These are phyloP conservation scores for Colletotrichum limetticola DNA, from an alignment of 2,329 filamentous ascomycete species.

Conservation along the genomic window DNA sequence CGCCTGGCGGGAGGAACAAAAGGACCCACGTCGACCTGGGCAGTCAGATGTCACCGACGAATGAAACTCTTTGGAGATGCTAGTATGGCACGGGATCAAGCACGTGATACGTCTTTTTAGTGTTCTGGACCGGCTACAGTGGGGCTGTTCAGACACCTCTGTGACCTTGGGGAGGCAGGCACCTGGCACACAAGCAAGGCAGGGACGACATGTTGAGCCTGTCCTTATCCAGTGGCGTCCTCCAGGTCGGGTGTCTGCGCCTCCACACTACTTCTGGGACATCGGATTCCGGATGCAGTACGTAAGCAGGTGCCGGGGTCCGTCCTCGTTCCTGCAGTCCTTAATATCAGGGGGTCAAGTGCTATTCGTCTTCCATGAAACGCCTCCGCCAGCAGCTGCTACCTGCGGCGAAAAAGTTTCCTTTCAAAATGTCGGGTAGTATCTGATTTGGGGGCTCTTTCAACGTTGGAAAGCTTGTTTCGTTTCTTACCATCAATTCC, in stretches of 20 bases:
- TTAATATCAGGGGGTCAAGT: conserved; percentile 8
- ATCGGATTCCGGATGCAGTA: conserved; percentile 1
- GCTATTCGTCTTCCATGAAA: not conserved
- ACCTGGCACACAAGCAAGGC: too few relatives aligned
- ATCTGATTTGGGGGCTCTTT: not conserved
- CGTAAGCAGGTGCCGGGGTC: conserved; percentile 11
- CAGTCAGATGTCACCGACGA: conserved; percentile 24
- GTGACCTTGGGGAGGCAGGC: not conserved
- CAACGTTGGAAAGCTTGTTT: not conserved
- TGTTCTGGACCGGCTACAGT: conserved; percentile 16
- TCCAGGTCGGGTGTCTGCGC: not conserved
- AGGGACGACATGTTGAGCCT: not conserved
- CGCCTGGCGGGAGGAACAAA: conserved; percentile 16
- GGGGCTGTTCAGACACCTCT: not conserved
- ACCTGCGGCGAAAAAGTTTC: not conserved
- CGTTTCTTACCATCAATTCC: not conserved
- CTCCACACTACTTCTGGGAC: not conserved
- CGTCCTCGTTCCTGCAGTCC: conserved; percentile 10
- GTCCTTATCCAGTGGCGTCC: not conserved
- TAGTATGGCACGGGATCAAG: not conserved
- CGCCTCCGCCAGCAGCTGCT: conserved; percentile 6
- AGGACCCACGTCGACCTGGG: conserved; percentile 9
- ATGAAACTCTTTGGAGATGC: conserved; percentile 12
- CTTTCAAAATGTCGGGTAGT: not conserved
- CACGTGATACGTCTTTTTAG: conserved; percentile 2